Percentiles rank a stretch among this genome's conserved stretches.
Evolutionary conservation across 441 rosid species (phyloP).

Genomic region (Pelargonium citronellum): DNA sequence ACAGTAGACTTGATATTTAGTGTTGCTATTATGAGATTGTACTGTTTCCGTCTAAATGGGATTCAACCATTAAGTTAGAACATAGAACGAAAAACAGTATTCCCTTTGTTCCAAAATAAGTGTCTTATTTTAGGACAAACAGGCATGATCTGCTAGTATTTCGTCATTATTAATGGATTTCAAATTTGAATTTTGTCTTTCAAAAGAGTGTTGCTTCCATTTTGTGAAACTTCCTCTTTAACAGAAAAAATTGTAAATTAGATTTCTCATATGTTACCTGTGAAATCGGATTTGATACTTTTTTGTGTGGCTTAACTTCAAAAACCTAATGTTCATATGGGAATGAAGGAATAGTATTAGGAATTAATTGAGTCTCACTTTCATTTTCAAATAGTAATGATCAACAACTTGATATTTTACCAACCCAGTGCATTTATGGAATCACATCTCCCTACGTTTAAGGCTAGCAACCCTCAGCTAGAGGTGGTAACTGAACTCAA

Average conservation of each 20-base stretch:
- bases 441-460: slow-evolving; percentile 53
- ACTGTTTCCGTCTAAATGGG: neutral
- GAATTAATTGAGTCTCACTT: neutral
- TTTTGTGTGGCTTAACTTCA: too few relatives aligned
- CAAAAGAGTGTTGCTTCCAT: neutral
- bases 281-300: neutral
- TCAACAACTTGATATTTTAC: neutral
- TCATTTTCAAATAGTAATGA: neutral
- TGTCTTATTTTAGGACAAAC: neutral
- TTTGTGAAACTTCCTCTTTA: neutral
- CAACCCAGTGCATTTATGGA: slow-evolving; percentile 72
- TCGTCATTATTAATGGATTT: neutral
- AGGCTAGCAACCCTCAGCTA: slow-evolving; percentile 66
- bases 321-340: too few relatives aligned
- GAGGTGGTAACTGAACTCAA: slow-evolving; percentile 64
- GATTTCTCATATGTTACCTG: too few relatives aligned
- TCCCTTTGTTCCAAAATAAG: neutral
- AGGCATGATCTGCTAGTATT: neutral
- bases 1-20: neutral
- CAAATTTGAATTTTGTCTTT: neutral
- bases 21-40: neutral
- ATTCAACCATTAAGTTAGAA: neutral
- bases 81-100: neutral
- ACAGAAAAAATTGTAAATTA: neutral
- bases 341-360: neutral